phyloP scores from a whole-genome alignment of 2,329 filamentous ascomycete genomes.

The Phialophora tarda region DNA sequence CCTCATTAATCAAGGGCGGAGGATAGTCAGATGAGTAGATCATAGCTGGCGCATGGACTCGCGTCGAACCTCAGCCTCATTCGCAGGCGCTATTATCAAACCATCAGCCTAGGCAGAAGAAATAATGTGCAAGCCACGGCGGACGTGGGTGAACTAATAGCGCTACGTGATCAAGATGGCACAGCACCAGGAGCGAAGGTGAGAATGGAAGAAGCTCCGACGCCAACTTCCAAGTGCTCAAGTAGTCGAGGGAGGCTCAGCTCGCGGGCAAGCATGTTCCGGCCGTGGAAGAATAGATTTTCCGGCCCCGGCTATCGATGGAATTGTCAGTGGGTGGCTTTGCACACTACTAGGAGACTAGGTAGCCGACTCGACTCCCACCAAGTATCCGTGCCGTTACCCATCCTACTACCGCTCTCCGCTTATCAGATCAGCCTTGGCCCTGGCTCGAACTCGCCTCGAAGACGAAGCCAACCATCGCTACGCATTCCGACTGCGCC shows the following conservation, averaged over 20 bases:
- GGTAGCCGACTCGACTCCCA: background rate
- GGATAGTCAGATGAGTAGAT: background rate
- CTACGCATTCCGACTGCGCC: constrained; percentile 26
- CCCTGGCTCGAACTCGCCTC: constrained; percentile 20
- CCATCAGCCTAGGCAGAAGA: background rate
- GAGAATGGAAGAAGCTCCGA: background rate
- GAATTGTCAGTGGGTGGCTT: constrained; percentile 12
- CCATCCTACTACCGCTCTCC: background rate
- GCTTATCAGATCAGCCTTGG: constrained; percentile 12
- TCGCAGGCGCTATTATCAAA: background rate
- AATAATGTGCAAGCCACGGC: background rate
- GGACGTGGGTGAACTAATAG: background rate
- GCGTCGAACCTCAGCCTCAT: background rate
- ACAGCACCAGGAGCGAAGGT: background rate
- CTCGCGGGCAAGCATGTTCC: constrained; percentile 15
- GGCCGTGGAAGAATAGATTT: constrained; percentile 15
- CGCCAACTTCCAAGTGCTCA: background rate
- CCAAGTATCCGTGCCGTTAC: no score
- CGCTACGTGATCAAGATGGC: constrained; percentile 2
- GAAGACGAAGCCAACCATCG: constrained; percentile 4
- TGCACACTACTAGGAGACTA: no score
- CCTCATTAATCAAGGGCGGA: background rate
- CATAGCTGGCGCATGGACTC: background rate
- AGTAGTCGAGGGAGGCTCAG: constrained; percentile 20
- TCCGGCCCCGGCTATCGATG: constrained; percentile 9